A percentile compares a stretch with the other conserved stretches of the same genome.
Evolutionary conservation across 768 basidiomycete species (phyloP).

Genomic region (Boletus fagicola): DNA sequence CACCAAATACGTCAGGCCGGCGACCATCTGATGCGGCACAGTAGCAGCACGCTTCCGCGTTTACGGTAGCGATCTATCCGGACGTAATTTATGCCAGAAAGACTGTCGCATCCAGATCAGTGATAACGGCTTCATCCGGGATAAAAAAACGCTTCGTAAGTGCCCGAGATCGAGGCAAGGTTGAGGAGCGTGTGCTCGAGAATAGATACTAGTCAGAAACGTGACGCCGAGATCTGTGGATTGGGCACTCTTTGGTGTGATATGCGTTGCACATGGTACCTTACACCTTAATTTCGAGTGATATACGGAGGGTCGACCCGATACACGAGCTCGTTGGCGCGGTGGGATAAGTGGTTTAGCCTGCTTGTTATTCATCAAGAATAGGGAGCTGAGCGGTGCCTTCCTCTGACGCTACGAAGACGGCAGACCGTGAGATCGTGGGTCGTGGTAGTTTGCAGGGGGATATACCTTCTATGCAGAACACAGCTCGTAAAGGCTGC

Average conservation of each 20-base stretch:
- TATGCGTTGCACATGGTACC: background rate
- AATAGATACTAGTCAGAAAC: background rate
- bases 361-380: background rate
- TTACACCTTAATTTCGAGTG: background rate
- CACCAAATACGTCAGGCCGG: conserved; percentile 37
- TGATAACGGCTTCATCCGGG: conserved; percentile 29
- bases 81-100: conserved; percentile 24
- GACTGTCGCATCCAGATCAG: conserved; percentile 32
- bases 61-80: conserved; percentile 31
- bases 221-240: background rate
- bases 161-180: conserved; percentile 22
- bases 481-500: background rate
- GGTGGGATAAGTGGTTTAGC: conserved; percentile 3
- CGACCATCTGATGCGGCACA: conserved; percentile 40
- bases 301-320: conserved; percentile 2
- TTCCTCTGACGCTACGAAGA: background rate
- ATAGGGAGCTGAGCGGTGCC: background rate
- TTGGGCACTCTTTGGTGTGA: background rate
- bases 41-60: conserved; percentile 41
- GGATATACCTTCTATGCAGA: background rate
- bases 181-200: conserved; percentile 11
- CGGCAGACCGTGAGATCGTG: background rate
- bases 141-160: conserved; percentile 20
- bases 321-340: background rate
- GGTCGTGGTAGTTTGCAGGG: background rate